A percentile compares a stretch with the other conserved stretches of the same genome.
Evolutionary conservation across 2,329 filamentous ascomycete species (phyloP).

Genomic region (Aspergillus tanneri): DNA sequence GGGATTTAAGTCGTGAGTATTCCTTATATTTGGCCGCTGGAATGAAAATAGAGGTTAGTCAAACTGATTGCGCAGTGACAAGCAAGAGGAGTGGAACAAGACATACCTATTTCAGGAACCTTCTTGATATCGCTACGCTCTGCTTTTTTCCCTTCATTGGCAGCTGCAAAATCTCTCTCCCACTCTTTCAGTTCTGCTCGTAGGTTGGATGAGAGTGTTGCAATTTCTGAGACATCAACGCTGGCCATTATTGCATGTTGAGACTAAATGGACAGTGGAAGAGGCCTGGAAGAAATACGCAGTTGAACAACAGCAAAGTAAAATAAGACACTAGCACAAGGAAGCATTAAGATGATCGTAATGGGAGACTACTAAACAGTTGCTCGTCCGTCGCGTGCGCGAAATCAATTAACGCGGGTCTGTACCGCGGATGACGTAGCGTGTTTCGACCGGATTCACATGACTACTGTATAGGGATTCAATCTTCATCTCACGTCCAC

Average conservation of each 20-base stretch:
- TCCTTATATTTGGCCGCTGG: conserved; percentile 50
- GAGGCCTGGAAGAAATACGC: background rate
- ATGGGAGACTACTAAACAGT: too few relatives aligned
- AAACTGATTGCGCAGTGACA: too few relatives aligned
- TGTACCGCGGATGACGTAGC: conserved; percentile 24
- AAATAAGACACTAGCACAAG: background rate
- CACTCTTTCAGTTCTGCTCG: conserved; percentile 49
- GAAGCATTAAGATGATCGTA: too few relatives aligned
- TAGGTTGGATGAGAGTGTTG: conserved; percentile 32
- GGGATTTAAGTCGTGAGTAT: conserved; percentile 44
- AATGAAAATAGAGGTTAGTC: background rate
- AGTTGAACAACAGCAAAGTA: background rate
- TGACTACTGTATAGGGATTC: too few relatives aligned
- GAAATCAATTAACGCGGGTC: conserved; percentile 32
- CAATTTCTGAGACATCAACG: conserved; percentile 25
- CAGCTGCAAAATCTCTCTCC: conserved; percentile 46
- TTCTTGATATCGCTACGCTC: conserved; percentile 50
- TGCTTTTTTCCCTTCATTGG: conserved; percentile 46
- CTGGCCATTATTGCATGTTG: conserved; percentile 31
- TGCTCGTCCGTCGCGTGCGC: conserved; percentile 22
- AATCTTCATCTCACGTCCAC: too few relatives aligned
- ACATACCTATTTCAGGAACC: conserved; percentile 44
- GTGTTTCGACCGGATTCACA: conserved; percentile 9
- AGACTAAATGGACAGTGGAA: background rate
- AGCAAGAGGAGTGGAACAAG: background rate